phyloP scores from a whole-genome alignment of 345 rosid genomes.

The Pugionium dolabratum region DNA sequence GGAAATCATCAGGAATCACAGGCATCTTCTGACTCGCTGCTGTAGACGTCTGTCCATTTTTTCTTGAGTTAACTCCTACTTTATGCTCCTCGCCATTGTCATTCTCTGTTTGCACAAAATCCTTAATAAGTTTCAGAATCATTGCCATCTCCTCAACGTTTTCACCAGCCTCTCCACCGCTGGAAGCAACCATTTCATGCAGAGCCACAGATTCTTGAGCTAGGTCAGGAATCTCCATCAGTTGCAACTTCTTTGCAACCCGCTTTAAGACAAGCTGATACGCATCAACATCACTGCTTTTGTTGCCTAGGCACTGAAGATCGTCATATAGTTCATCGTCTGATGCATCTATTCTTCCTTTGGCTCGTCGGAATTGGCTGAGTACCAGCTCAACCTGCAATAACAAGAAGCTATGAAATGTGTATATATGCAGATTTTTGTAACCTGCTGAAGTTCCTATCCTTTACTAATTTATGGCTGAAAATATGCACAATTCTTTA shows the following conservation, averaged over 20 bases:
- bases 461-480: neutral
- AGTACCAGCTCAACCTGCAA: constrained; percentile 86
- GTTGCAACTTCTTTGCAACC: constrained; percentile 68
- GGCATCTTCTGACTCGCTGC: constrained; percentile 64
- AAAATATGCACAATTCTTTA: no score
- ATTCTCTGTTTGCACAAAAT: constrained; percentile 79
- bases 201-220: constrained; percentile 90
- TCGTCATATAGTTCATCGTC: constrained; percentile 63
- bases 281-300: constrained; percentile 47
- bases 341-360: constrained; percentile 71
- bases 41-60: constrained; percentile 58
- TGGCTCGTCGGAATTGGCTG: constrained; percentile 83
- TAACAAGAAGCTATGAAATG: constrained; percentile 17
- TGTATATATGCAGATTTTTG: neutral
- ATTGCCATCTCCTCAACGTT: constrained; percentile 84
- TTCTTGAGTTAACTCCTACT: constrained; percentile 42
- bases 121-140: constrained; percentile 77
- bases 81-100: constrained; percentile 43
- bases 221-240: constrained; percentile 71
- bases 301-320: constrained; percentile 62
- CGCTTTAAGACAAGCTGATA: constrained; percentile 60
- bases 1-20: constrained; percentile 91
- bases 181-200: constrained; percentile 76
- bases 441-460: constrained; percentile 2
- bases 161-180: constrained; percentile 72